Evolutionary conservation across 108 stramenopile genomes (phyloP).

Genomic region (Seminavis robusta): DNA sequence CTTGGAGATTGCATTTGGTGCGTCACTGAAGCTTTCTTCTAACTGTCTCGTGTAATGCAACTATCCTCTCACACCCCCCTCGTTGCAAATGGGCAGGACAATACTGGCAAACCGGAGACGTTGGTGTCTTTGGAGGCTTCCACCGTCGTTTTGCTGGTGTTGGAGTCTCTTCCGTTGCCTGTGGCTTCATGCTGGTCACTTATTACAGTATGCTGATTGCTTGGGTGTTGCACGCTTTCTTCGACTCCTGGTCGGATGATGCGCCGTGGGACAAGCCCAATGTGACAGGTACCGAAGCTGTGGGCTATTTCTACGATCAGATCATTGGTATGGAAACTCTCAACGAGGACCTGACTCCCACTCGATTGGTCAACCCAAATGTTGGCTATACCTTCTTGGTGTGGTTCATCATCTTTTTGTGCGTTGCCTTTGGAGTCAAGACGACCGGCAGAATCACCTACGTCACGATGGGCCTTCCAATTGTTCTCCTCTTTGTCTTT

Average conservation of each 20-base stretch:
- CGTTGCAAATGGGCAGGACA: too few relatives aligned
- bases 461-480: slow-evolving; percentile 46
- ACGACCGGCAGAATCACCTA: slow-evolving; percentile 45
- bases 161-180: slow-evolving; percentile 27
- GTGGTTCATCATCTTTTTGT: slow-evolving; percentile 27
- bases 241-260: slow-evolving; percentile 18
- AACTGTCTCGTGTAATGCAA: too few relatives aligned
- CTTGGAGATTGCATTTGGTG: slow-evolving; percentile 61
- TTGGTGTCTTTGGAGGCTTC: slow-evolving; percentile 37
- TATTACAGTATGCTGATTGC: slow-evolving; percentile 46
- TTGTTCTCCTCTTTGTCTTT: slow-evolving; percentile 38
- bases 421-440: slow-evolving; percentile 39
- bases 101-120: slow-evolving; percentile 30
- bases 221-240: slow-evolving; percentile 44
- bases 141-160: slow-evolving; percentile 34
- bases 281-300: slow-evolving; percentile 31
- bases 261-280: slow-evolving; percentile 14
- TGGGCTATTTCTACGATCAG: slow-evolving; percentile 32
- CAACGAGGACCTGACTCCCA: slow-evolving; percentile 26
- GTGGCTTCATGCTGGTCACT: slow-evolving; percentile 32
- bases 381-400: slow-evolving; percentile 32
- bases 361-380: slow-evolving; percentile 32
- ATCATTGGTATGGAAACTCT: slow-evolving; percentile 41
- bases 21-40: too few relatives aligned
- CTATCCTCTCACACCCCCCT: too few relatives aligned